Conservation (phyloP, 345 rosid species). For the Murraya paniculata region DNA sequence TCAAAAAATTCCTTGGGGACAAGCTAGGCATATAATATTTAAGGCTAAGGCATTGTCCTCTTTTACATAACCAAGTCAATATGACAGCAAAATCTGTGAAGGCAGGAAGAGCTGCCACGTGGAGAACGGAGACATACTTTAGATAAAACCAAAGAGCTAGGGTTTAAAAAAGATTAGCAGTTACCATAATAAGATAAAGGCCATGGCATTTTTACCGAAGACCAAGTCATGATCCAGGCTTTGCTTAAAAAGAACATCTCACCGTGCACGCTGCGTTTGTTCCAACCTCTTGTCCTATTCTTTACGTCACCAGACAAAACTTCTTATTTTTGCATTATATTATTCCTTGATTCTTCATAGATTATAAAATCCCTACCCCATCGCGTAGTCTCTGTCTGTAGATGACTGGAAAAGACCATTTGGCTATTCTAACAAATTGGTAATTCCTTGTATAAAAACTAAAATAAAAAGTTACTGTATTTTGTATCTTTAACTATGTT, state of each 20-base stretch:
- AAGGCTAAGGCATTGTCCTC: background rate
- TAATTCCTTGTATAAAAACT: no score
- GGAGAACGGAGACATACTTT: slow-evolving; percentile 31
- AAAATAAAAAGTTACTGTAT: no score
- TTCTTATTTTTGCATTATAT: slow-evolving; percentile 3
- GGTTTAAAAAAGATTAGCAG: slow-evolving; percentile 11
- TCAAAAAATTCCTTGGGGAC: background rate
- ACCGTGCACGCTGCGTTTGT: slow-evolving; percentile 24
- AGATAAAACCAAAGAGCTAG: slow-evolving; percentile 26
- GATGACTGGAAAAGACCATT: background rate
- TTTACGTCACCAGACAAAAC: slow-evolving; percentile 16
- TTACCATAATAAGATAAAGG: background rate
- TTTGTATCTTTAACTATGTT: no score
- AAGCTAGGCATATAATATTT: background rate
- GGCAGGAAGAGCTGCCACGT: slow-evolving; percentile 34
- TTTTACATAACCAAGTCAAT: slow-evolving; percentile 29
- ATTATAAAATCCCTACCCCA: background rate
- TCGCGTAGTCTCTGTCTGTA: no score
- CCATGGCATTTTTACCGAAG: background rate
- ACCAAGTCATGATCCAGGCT: slow-evolving; percentile 10
- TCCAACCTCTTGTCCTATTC: slow-evolving; percentile 9
- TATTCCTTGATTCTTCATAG: background rate
- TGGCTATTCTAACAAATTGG: no score
- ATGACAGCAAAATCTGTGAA: background rate
- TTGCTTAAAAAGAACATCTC: slow-evolving; percentile 1